A percentile compares a stretch with the other conserved stretches of the same genome.
These are phyloP conservation scores for Carex parvula DNA, from an alignment of 176 grass and related monocot genomes.

Conservation along the genomic window DNA sequence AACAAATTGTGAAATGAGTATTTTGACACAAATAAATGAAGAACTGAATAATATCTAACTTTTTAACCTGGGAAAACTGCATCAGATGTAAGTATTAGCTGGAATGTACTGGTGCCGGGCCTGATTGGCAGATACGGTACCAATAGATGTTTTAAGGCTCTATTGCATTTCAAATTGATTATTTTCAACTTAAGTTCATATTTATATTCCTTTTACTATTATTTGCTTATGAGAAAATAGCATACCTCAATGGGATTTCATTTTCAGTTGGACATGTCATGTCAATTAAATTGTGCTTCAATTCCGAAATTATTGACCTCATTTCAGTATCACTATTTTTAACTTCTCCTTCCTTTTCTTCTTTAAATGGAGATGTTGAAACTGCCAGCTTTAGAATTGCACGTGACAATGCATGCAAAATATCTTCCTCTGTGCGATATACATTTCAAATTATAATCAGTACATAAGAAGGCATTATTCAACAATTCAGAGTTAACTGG, in stretches of 20 bases:
- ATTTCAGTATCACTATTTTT: slow-evolving; percentile 27
- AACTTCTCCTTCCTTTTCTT: slow-evolving; percentile 21
- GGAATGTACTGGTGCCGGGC: no score
- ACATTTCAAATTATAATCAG: slow-evolving; percentile 21
- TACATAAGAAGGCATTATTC: background rate
- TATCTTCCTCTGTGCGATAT: slow-evolving; percentile 27
- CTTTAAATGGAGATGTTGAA: slow-evolving; percentile 41
- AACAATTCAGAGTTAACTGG: background rate
- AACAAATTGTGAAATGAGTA: background rate
- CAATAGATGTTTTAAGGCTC: background rate
- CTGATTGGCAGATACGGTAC: background rate
- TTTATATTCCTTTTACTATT: background rate
- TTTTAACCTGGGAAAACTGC: background rate
- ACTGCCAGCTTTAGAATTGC: slow-evolving; percentile 40
- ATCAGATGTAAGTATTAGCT: no score
- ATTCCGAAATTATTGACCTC: slow-evolving; percentile 30
- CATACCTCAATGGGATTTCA: slow-evolving; percentile 54
- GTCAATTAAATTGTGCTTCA: slow-evolving; percentile 34
- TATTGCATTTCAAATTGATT: background rate
- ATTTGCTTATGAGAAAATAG: background rate
- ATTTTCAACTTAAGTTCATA: background rate
- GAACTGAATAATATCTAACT: background rate
- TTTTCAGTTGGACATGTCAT: slow-evolving; percentile 24
- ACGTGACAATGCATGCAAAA: slow-evolving; percentile 45
- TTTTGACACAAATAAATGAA: background rate